These are phyloP conservation scores for Microthyrium microscopicum DNA, from an alignment of 2,329 filamentous ascomycete species.

Conservation along the genomic window DNA sequence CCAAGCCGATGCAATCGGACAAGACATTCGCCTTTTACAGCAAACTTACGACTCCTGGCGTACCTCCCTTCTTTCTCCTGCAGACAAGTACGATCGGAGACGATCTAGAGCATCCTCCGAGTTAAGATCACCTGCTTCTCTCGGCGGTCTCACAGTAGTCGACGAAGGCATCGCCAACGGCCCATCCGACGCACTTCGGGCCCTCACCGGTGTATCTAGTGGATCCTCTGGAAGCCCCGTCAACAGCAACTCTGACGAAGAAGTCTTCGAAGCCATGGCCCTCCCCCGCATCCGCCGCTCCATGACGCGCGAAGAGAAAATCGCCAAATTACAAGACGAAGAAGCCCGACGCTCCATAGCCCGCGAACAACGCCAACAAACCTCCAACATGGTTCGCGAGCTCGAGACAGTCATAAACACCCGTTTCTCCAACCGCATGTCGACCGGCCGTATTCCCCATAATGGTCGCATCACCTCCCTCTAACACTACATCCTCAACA, in stretches of 20 bases:
- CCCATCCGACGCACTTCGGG: slow-evolving; percentile 55
- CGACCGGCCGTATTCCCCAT: too few species aligned
- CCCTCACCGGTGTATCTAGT: slow-evolving; percentile 53
- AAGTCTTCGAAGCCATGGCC: slow-evolving; percentile 85
- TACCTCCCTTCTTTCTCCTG: slow-evolving; percentile 61
- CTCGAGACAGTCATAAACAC: slow-evolving; percentile 64
- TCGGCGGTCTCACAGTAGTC: slow-evolving; percentile 46
- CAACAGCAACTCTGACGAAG: slow-evolving; percentile 42
- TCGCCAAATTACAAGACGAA: slow-evolving; percentile 77
- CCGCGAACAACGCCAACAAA: slow-evolving; percentile 63
- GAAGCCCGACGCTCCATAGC: slow-evolving; percentile 54
- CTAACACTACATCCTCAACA: too few species aligned
- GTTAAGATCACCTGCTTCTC: slow-evolving; percentile 32
- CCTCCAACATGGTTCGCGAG: slow-evolving; percentile 79
- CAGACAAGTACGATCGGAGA: slow-evolving; percentile 51
- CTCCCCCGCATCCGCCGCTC: slow-evolving; percentile 42
- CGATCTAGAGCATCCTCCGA: slow-evolving; percentile 30
- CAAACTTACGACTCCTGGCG: slow-evolving; percentile 47
- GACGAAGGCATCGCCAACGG: slow-evolving; percentile 32
- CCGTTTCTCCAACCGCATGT: too few species aligned
- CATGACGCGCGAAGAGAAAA: slow-evolving; percentile 63
- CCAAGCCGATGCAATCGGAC: slow-evolving; percentile 89
- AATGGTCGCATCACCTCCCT: too few species aligned
- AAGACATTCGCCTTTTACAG: slow-evolving; percentile 51
- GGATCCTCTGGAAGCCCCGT: slow-evolving; percentile 8